Conservation (phyloP, 1,284 basidiomycete species). For the Apiotrichum domesticum region DNA sequence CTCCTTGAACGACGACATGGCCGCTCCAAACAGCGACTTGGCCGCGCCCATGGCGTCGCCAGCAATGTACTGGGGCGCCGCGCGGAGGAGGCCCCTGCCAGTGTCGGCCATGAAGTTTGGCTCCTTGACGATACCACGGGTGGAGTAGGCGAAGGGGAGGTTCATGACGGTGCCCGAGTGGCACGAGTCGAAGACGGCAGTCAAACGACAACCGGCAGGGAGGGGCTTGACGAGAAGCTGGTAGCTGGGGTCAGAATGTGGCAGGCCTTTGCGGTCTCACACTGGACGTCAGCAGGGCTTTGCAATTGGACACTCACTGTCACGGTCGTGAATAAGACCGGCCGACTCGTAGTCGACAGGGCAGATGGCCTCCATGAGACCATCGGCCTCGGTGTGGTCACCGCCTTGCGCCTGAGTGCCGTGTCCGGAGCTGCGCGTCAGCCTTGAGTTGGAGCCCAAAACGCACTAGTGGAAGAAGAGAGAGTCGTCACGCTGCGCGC, state of each 20-base stretch:
- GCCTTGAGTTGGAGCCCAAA: background rate
- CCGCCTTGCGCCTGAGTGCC: conserved; percentile 69
- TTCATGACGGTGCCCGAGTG: conserved; percentile 48
- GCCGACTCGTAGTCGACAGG: conserved; percentile 68
- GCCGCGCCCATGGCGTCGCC: conserved; percentile 67
- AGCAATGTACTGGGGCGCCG: conserved; percentile 44
- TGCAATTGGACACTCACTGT: conserved; percentile 26
- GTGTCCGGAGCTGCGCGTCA: conserved; percentile 55
- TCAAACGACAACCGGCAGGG: conserved; percentile 78
- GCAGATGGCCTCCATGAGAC: conserved; percentile 61
- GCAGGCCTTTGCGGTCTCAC: background rate
- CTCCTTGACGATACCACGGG: conserved; percentile 89
- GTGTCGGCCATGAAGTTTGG: conserved; percentile 75
- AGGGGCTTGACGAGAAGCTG: conserved; percentile 59
- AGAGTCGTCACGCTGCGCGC: conserved; percentile 73
- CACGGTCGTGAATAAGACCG: conserved; percentile 69
- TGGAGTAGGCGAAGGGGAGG: conserved; percentile 64
- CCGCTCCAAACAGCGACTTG: conserved; percentile 44
- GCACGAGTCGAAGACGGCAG: conserved; percentile 71
- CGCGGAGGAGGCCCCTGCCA: conserved; percentile 62
- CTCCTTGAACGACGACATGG: conserved; percentile 19
- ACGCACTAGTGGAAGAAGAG: conserved; percentile 72
- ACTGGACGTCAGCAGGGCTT: background rate
- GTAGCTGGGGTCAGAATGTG: conserved; percentile 24
- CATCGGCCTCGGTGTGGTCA: conserved; percentile 53